Evolutionary conservation across 1,139 yeast species (phyloP).

Genomic region (Suhomyces anneliseae): DNA sequence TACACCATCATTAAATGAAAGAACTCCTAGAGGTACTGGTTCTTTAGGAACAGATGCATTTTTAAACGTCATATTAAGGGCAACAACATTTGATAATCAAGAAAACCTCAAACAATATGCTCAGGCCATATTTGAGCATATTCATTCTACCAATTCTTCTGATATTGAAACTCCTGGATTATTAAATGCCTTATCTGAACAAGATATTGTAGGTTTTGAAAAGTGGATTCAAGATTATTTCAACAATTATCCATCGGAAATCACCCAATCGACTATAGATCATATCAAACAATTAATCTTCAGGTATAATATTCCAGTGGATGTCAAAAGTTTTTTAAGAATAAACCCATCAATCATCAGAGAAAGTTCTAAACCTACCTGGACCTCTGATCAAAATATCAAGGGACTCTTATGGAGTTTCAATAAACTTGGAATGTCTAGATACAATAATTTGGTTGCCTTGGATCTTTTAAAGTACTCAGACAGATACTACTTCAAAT

Average conservation of each 20-base stretch:
- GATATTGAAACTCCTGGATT: not conserved
- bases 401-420: constrained; percentile 3
- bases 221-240: constrained; percentile 4
- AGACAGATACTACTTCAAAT: constrained; percentile 2
- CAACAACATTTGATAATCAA: not conserved
- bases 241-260: not conserved
- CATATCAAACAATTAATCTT: constrained; percentile 1
- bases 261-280: not conserved
- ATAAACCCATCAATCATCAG: constrained; percentile 8
- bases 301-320: constrained; percentile 3
- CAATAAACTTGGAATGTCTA: constrained; percentile 8
- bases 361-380: not conserved
- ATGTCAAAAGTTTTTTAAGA: constrained; percentile 4
- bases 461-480: constrained; percentile 6
- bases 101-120: constrained; percentile 4
- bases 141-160: constrained; percentile 1
- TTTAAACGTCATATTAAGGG: constrained; percentile 1
- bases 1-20: not conserved
- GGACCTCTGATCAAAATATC: constrained; percentile 3
- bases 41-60: constrained; percentile 5
- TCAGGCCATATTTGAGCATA: constrained; percentile 3
- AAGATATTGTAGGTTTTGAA: constrained; percentile 6
- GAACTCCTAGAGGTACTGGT: not conserved
- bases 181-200: constrained; percentile 2
- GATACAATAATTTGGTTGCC: constrained; percentile 6